These are phyloP conservation scores for Pseudogymnoascus pannorum DNA, from an alignment of 2,329 filamentous ascomycete genomes.

Conservation along the genomic window DNA sequence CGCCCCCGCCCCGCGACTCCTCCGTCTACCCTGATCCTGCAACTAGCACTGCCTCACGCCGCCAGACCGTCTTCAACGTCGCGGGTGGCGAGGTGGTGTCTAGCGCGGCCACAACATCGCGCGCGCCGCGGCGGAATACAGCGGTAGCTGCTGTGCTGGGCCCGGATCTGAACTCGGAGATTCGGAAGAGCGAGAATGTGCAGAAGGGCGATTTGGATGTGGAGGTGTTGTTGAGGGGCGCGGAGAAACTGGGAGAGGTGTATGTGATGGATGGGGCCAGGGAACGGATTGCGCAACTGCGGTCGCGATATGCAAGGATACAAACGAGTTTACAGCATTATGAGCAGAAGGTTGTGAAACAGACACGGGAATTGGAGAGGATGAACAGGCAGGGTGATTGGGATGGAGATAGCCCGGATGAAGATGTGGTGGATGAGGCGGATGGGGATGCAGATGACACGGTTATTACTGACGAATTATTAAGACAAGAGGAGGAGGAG, in stretches of 20 bases:
- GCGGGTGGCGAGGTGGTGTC: constrained; percentile 53
- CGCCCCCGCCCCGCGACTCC: constrained; percentile 44
- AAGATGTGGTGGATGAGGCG: constrained; percentile 30
- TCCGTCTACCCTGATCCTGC: constrained; percentile 38
- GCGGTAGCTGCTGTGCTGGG: constrained; percentile 87
- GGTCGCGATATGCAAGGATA: constrained; percentile 64
- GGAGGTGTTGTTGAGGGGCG: constrained; percentile 73
- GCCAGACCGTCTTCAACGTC: constrained; percentile 61
- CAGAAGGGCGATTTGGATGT: constrained; percentile 72
- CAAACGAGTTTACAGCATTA: constrained; percentile 70
- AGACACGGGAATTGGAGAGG: constrained; percentile 63
- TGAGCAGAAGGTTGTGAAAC: constrained; percentile 70
- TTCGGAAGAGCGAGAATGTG: constrained; percentile 47
- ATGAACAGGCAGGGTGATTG: constrained; percentile 61
- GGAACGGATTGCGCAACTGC: constrained; percentile 67
- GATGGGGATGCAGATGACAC: constrained; percentile 59
- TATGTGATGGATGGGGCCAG: constrained; percentile 75
- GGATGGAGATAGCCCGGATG: constrained; percentile 39
- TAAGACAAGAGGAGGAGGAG: constrained; percentile 62
- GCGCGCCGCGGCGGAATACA: constrained; percentile 60
- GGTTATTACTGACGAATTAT: constrained; percentile 59
- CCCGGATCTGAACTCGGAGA: constrained; percentile 75
- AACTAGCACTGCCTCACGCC: constrained; percentile 32
- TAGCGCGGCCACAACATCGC: constrained; percentile 40
- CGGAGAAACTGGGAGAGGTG: constrained; percentile 82